Evolutionary conservation across 1,139 yeast genomes (phyloP).

Genomic region (Candida anutae): DNA sequence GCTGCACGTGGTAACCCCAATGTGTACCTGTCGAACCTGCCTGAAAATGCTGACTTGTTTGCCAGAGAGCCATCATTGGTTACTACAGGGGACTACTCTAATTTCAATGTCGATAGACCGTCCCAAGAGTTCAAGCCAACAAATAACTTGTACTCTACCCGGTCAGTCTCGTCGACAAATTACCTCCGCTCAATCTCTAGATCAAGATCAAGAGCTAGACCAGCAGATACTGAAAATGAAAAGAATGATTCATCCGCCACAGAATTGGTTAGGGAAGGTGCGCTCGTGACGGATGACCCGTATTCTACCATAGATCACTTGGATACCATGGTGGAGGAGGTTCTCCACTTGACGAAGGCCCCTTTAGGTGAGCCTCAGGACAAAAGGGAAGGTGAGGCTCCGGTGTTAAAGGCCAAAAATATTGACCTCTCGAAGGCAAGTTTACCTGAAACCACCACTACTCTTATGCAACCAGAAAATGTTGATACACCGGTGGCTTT

Average conservation of each 20-base stretch:
- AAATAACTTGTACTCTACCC: slow-evolving; percentile 20
- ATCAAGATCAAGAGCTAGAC: slow-evolving; percentile 55
- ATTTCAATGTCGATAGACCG: slow-evolving; percentile 39
- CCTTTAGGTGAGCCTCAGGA: neutral
- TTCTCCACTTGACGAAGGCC: slow-evolving; percentile 15
- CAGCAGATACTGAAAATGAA: slow-evolving; percentile 16
- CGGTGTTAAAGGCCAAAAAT: neutral
- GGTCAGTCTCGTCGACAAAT: slow-evolving; percentile 34
- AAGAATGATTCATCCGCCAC: slow-evolving; percentile 37
- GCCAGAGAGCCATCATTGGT: slow-evolving; percentile 37
- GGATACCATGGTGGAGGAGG: slow-evolving; percentile 36
- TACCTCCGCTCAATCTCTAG: slow-evolving; percentile 56
- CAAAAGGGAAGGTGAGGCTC: neutral
- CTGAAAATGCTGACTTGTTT: slow-evolving; percentile 8
- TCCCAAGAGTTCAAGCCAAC: slow-evolving; percentile 9
- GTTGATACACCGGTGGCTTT: too few species aligned
- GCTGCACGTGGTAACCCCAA: slow-evolving; percentile 1
- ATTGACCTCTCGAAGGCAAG: neutral
- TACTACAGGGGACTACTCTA: slow-evolving; percentile 44
- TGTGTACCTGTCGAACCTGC: neutral
- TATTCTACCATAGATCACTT: slow-evolving; percentile 32
- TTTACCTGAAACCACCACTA: neutral
- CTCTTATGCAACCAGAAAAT: too few species aligned
- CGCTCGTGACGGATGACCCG: slow-evolving; percentile 41
- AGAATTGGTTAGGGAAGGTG: slow-evolving; percentile 37